These are phyloP conservation scores for Alternaria triticimaculans DNA, from an alignment of 2,329 filamentous ascomycete genomes.

Conservation along the genomic window DNA sequence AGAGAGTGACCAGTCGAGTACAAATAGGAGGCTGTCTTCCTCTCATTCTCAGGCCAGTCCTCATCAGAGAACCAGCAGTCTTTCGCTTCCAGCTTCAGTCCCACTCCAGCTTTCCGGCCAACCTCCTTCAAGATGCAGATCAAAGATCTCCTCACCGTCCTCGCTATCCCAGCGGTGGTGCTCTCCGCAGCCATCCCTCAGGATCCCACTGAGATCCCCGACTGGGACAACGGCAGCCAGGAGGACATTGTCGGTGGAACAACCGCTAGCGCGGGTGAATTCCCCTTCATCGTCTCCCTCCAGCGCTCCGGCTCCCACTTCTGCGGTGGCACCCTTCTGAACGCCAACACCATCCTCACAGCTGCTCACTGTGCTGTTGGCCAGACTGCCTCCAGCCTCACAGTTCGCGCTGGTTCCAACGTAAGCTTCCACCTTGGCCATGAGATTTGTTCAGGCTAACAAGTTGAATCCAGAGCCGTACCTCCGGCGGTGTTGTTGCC, in stretches of 20 bases:
- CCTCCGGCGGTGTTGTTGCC: constrained; percentile 28
- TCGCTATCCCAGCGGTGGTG: constrained; percentile 25
- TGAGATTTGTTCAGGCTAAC: not conserved
- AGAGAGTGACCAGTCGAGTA: not conserved
- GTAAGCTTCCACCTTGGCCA: not conserved
- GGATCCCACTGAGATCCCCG: constrained; percentile 14
- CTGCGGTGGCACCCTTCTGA: constrained; percentile 39
- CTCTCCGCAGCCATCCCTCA: constrained; percentile 33
- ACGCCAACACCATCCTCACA: constrained; percentile 38
- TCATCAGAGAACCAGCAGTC: not conserved
- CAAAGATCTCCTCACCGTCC: not conserved
- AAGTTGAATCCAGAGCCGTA: constrained; percentile 8
- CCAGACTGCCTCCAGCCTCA: not conserved
- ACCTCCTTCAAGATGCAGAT: constrained; percentile 1
- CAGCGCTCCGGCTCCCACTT: constrained; percentile 28
- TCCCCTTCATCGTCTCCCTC: constrained; percentile 38
- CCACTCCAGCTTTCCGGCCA: not conserved
- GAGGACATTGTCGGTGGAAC: constrained; percentile 34
- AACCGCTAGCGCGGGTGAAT: constrained; percentile 30
- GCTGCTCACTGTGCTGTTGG: constrained; percentile 36
- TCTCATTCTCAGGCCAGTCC: not conserved
- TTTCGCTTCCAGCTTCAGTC: not conserved
- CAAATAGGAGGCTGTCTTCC: not conserved
- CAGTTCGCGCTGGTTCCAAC: constrained; percentile 30
- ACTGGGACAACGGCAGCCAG: not conserved